phyloP scores from a whole-genome alignment of 257 asterid genomes.

The Capsicum baccatum region DNA sequence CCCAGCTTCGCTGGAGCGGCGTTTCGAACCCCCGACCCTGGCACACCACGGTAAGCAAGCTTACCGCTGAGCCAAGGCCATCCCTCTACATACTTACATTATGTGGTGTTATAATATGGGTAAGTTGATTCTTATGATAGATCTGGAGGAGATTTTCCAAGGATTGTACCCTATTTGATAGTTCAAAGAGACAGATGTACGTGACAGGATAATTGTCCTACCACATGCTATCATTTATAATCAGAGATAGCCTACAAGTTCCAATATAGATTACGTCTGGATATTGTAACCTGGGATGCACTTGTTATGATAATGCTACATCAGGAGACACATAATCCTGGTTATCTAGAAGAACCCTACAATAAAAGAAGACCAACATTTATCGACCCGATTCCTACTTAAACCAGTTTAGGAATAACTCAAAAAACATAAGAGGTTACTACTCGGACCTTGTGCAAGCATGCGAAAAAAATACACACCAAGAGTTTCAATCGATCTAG shows the following conservation, averaged over 20 bases:
- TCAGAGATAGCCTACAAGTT: conserved; percentile 11
- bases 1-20: too few relatives aligned
- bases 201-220: neutral
- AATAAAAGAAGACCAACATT: neutral
- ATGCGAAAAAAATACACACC: neutral
- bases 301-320: conserved; percentile 18
- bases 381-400: neutral
- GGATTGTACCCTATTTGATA: neutral
- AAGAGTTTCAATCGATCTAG: conserved; percentile 17
- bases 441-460: neutral
- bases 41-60: too few relatives aligned
- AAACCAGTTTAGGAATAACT: neutral
- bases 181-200: neutral
- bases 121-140: neutral
- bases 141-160: neutral
- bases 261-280: neutral
- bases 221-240: conserved; percentile 19
- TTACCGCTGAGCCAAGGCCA: too few relatives aligned
- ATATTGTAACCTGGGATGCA: neutral
- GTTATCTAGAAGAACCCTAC: neutral
- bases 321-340: conserved; percentile 8
- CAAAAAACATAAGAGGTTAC: neutral
- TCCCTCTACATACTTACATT: neutral
- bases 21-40: too few relatives aligned
- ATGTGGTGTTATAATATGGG: neutral